Percentiles rank a stretch among this genome's conserved stretches.
Conservation (phyloP, 2,329 filamentous ascomycete species). For the Diaporthe sp. region DNA sequence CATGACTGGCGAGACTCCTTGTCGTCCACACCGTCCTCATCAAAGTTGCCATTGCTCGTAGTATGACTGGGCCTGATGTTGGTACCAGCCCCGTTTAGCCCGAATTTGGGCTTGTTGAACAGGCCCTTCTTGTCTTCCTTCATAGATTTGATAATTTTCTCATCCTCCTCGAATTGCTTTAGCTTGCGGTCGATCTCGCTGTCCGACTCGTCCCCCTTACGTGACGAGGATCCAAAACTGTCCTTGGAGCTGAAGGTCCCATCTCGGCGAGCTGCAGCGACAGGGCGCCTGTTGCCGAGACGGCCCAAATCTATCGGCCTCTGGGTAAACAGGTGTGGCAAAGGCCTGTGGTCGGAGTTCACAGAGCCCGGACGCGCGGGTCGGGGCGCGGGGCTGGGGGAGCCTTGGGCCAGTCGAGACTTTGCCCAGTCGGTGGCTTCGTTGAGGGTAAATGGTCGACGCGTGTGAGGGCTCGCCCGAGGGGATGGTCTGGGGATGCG, state of each 20-base stretch:
- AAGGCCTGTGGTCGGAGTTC: conserved; percentile 14
- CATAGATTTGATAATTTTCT: conserved; percentile 43
- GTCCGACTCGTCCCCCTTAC: conserved; percentile 43
- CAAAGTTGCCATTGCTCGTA: conserved; percentile 4
- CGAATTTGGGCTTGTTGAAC: conserved; percentile 51
- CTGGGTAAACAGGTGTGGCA: conserved; percentile 41
- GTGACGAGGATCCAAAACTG: conserved; percentile 38
- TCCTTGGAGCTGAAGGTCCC: conserved; percentile 38
- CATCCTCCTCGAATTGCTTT: conserved; percentile 46
- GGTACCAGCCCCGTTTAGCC: conserved; percentile 52
- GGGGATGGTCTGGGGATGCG: conserved; percentile 47
- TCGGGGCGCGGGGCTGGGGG: conserved; percentile 65
- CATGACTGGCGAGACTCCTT: conserved; percentile 42
- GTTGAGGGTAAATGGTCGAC: conserved; percentile 52
- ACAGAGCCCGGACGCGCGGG: conserved; percentile 50
- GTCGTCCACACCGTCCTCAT: conserved; percentile 49
- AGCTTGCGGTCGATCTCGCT: conserved; percentile 50
- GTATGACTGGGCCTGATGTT: conserved; percentile 49
- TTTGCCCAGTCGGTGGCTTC: conserved; percentile 58
- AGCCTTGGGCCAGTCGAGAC: conserved; percentile 55
- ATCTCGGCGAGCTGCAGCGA: conserved; percentile 25
- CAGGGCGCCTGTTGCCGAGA: conserved; percentile 38
- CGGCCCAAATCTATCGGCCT: conserved; percentile 44
- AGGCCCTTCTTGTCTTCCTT: conserved; percentile 47
- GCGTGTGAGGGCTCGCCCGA: conserved; percentile 39